These are phyloP conservation scores for Phyllosticta paracitricarpa DNA, from an alignment of 2,329 filamentous ascomycete species.

Conservation along the genomic window DNA sequence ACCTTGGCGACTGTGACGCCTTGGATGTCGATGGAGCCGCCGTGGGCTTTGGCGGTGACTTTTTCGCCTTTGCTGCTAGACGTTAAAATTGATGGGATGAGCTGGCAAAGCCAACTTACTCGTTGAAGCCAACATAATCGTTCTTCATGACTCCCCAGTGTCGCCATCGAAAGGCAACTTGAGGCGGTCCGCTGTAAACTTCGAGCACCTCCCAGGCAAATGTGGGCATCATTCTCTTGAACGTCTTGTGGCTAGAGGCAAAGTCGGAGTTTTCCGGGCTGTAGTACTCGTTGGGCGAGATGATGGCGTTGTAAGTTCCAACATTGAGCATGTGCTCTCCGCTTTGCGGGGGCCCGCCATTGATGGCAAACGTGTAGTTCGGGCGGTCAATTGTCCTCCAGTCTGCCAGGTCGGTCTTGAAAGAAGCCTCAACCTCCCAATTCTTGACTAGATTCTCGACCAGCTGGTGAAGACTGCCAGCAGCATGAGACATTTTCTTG, in stretches of 20 bases:
- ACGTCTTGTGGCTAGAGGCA: constrained; percentile 55
- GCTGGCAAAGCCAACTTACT: constrained; percentile 35
- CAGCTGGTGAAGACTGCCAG: constrained; percentile 48
- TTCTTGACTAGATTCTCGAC: constrained; percentile 65
- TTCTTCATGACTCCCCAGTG: constrained; percentile 60
- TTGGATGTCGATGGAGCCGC: constrained; percentile 51
- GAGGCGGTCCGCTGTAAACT: constrained; percentile 55
- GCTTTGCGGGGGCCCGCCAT: constrained; percentile 46
- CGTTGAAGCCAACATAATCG: constrained; percentile 55
- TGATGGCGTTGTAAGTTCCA: constrained; percentile 60
- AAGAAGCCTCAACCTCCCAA: constrained; percentile 62
- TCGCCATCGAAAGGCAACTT: constrained; percentile 54
- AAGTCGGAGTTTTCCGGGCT: constrained; percentile 53
- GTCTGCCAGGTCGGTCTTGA: constrained; percentile 51
- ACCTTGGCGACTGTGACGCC: constrained; percentile 53
- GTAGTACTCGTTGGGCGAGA: constrained; percentile 55
- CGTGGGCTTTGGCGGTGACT: constrained; percentile 51
- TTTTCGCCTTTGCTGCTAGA: constrained; percentile 49
- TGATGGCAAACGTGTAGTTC: constrained; percentile 55
- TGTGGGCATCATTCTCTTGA: constrained; percentile 63
- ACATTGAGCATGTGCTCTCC: constrained; percentile 57
- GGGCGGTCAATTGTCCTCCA: constrained; percentile 55
- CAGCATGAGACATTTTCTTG: constrained; percentile 46
- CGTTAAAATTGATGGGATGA: not conserved
- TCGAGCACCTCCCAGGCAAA: constrained; percentile 64